Evolutionary conservation across 345 rosid species (phyloP).

Genomic region (Murraya paniculata): DNA sequence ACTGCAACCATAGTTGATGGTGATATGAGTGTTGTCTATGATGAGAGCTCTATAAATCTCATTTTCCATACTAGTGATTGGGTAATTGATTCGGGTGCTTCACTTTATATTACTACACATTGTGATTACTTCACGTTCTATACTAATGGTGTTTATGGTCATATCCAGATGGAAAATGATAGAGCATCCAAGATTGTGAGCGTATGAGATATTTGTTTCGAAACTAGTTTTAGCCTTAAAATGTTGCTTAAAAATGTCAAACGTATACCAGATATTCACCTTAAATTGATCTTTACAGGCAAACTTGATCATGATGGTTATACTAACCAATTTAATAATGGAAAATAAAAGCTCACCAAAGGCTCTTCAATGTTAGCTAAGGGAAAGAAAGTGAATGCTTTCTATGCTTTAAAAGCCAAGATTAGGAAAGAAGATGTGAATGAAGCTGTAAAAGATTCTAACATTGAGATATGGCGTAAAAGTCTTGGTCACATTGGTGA

Average conservation of each 20-base stretch:
- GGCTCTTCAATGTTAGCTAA: not conserved
- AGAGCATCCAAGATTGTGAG: not conserved
- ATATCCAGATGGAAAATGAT: slow-evolving; percentile 2
- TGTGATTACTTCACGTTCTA: not conserved
- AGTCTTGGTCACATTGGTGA: not conserved
- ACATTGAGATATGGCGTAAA: slow-evolving; percentile 6
- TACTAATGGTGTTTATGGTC: not conserved
- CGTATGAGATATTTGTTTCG: not conserved
- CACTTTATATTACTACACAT: not conserved
- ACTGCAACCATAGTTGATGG: not conserved
- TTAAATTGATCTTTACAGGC: no score
- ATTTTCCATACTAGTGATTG: not conserved
- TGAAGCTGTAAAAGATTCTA: not conserved
- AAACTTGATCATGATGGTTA: slow-evolving; percentile 1
- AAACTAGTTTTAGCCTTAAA: not conserved
- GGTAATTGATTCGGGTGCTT: not conserved
- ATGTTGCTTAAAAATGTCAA: not conserved
- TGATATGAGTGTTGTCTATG: no score
- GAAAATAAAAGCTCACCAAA: slow-evolving; percentile 4
- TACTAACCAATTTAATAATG: not conserved
- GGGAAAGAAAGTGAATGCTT: not conserved
- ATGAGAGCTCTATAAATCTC: not conserved
- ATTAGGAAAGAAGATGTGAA: no score
- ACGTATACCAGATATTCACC: not conserved
- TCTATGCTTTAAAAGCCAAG: not conserved